Evolutionary conservation across 2,329 filamentous ascomycete genomes (phyloP).

Genomic region (Pseudocercospora vitis): DNA sequence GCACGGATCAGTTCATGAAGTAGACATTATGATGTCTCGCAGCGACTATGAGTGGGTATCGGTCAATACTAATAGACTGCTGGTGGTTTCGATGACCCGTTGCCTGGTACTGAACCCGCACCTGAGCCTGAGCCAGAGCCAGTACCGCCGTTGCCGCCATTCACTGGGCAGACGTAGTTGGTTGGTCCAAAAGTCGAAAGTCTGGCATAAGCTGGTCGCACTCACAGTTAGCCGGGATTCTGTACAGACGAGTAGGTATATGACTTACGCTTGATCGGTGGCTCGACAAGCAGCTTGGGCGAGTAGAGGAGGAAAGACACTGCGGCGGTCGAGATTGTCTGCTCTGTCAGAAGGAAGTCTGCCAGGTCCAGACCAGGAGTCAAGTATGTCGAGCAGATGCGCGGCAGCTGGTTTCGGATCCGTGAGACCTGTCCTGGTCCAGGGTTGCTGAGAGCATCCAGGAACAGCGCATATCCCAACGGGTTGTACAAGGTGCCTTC

Average conservation of each 20-base stretch:
- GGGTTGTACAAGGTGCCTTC: slow-evolving; percentile 54
- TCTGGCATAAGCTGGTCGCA: neutral
- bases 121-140: neutral
- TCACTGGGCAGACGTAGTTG: neutral
- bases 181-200: neutral
- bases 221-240: neutral
- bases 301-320: slow-evolving; percentile 38
- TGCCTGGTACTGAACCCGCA: neutral
- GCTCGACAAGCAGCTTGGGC: slow-evolving; percentile 42
- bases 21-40: no score
- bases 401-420: slow-evolving; percentile 38
- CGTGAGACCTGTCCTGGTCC: slow-evolving; percentile 47
- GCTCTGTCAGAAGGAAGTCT: slow-evolving; percentile 51
- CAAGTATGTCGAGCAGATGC: slow-evolving; percentile 43
- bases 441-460: slow-evolving; percentile 52
- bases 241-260: neutral
- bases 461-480: slow-evolving; percentile 46
- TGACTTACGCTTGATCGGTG: slow-evolving; percentile 39
- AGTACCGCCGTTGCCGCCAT: neutral
- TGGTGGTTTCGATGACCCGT: no score
- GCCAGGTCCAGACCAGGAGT: slow-evolving; percentile 45
- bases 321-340: slow-evolving; percentile 43
- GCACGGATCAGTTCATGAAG: no score
- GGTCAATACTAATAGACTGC: no score
- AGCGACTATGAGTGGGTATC: no score